These are phyloP conservation scores for Lonicera japonica DNA, from an alignment of 129 eudicot genomes.

Conservation along the genomic window DNA sequence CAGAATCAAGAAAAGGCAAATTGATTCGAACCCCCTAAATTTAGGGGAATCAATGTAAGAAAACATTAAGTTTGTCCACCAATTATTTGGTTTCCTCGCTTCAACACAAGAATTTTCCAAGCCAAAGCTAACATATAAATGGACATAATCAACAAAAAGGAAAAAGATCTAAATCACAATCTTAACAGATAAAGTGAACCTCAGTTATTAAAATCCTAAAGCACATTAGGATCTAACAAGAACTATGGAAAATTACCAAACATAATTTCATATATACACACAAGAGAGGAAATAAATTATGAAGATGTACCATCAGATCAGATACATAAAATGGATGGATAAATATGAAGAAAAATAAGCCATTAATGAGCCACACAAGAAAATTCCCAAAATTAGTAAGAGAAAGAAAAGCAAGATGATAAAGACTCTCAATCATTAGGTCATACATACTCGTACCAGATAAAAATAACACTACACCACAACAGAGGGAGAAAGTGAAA, in stretches of 20 bases:
- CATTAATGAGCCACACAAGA: constrained; percentile 14
- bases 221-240: constrained; percentile 11
- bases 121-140: neutral
- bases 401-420: constrained; percentile 2
- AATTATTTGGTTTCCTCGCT: constrained; percentile 5
- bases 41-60: neutral
- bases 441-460: constrained; percentile 29
- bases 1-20: neutral
- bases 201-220: neutral
- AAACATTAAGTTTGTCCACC: neutral
- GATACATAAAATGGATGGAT: constrained; percentile 6
- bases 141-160: neutral
- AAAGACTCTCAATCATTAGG: constrained; percentile 15
- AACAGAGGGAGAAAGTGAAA: constrained; percentile 18
- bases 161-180: neutral
- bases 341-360: constrained; percentile 10
- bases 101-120: constrained; percentile 18
- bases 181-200: neutral
- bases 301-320: neutral
- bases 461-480: constrained; percentile 29
- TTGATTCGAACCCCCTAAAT: neutral
- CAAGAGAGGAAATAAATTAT: neutral
- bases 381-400: constrained; percentile 22
- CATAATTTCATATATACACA: too few species aligned
- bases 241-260: neutral